Base-by-base conservation (phyloP, 208 protist genomes). In the Acanthamoeba sp. region DNA sequence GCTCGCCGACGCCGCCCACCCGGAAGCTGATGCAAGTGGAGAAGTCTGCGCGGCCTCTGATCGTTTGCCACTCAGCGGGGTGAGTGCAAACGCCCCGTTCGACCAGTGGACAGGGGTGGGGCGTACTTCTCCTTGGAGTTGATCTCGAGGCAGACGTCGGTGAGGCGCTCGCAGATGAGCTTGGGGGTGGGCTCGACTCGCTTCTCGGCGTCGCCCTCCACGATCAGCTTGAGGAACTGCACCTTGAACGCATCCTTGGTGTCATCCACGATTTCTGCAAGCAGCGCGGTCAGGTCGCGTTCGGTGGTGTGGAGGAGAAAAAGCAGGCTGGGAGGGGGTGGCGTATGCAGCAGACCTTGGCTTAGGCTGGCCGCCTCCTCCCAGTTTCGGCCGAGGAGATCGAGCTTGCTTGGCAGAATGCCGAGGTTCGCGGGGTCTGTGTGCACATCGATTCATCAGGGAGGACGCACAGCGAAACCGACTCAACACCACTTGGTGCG, bases 21-120 rank as follows among this genome's bases (percentile, higher is more conserved):
- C 82, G 48, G 57, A 90, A 90, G 57, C 82, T 90, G 57, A 90
- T 90, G 52, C 82, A 90, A 5, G 82, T 90, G 5, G 82, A 9
- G 48, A 50, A 45, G 27, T 90, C 82, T 10, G 48, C 57, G 16
- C 82, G 48, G 5, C 82, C 82, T 27, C 69, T 78, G 69, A n/a
- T n/a, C n/a, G n/a, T n/a, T n/a, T n/a, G n/a, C n/a, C n/a, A n/a
- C n/a, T n/a, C n/a, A n/a, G n/a, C n/a, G n/a, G n/a, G n/a, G n/a
- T n/a, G n/a, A n/a, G n/a, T n/a, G n/a, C n/a, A n/a, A n/a, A n/a
- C n/a, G n/a, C n/a, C n/a, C n/a, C n/a, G n/a, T n/a, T n/a, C n/a
- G n/a, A n/a, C n/a, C n/a, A n/a, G n/a, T n/a, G n/a, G n/a, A n/a
- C n/a, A n/a, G n/a, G n/a, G 29, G 62, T 10, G 27, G 6, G 62